Conservation (phyloP, 2,329 filamentous ascomycete species). For the Hymenoscyphus infarciens region DNA sequence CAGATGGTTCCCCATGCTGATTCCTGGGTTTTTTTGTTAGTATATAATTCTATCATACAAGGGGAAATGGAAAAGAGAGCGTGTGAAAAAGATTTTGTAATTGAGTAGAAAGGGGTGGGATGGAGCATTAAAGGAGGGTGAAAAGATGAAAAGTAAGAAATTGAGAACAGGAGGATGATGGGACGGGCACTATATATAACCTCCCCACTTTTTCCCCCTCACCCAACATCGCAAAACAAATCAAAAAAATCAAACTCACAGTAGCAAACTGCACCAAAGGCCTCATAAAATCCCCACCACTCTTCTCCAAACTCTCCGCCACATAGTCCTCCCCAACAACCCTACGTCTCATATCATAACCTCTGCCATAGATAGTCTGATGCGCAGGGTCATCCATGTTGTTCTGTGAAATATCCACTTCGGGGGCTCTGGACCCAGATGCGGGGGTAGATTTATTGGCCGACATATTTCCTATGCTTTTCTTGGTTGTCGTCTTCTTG, state of each 20-base stretch:
- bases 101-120: not conserved
- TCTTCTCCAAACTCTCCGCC: conserved; percentile 20
- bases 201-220: too few species aligned
- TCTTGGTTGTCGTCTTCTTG: not conserved
- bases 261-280: conserved; percentile 33
- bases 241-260: conserved; percentile 12
- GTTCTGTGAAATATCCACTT: conserved; percentile 16
- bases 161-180: not conserved
- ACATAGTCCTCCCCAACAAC: conserved; percentile 33
- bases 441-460: not conserved
- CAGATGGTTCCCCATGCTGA: conserved; percentile 34
- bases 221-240: not conserved
- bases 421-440: too few species aligned
- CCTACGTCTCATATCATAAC: conserved; percentile 28
- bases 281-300: conserved; percentile 28
- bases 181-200: not conserved
- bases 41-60: not conserved
- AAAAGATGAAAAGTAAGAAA: not conserved
- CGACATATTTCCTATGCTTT: not conserved
- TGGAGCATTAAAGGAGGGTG: not conserved
- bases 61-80: too few species aligned
- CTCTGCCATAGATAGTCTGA: conserved; percentile 22
- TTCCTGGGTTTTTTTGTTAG: conserved; percentile 22
- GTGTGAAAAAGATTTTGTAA: not conserved
- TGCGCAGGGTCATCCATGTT: conserved; percentile 31